These are phyloP conservation scores for Suillus sp. DNA, from an alignment of 768 basidiomycete species.

Conservation along the genomic window DNA sequence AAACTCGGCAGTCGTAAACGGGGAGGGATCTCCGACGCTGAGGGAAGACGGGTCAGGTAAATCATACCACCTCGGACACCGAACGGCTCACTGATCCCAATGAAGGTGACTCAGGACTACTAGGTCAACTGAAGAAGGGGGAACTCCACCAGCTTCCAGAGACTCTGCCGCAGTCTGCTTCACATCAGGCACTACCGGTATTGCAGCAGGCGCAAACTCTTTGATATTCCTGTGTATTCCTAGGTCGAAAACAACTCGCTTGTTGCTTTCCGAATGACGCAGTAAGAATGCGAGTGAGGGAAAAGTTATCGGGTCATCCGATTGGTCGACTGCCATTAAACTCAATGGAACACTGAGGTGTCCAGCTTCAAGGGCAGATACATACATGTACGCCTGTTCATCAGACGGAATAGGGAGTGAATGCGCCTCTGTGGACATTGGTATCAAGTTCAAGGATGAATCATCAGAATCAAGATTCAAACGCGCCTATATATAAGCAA, in stretches of 20 bases:
- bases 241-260: constrained; percentile 57
- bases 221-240: constrained; percentile 53
- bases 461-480: neutral
- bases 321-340: constrained; percentile 37
- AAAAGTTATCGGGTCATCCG: constrained; percentile 30
- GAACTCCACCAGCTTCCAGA: constrained; percentile 46
- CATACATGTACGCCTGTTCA: constrained; percentile 51
- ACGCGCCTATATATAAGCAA: neutral
- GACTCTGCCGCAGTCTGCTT: constrained; percentile 41
- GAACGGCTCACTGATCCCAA: constrained; percentile 47
- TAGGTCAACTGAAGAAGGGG: constrained; percentile 43
- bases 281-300: constrained; percentile 58
- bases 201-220: constrained; percentile 38
- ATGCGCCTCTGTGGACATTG: neutral
- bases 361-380: constrained; percentile 61
- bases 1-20: constrained; percentile 46
- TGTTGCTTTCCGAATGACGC: constrained; percentile 43
- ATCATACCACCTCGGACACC: constrained; percentile 42
- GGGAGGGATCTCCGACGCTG: constrained; percentile 44
- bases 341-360: constrained; percentile 41
- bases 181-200: constrained; percentile 26
- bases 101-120: constrained; percentile 53
- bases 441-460: neutral
- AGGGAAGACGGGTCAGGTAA: constrained; percentile 44
- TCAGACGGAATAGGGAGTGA: constrained; percentile 42